phyloP scores from a whole-genome alignment of 306 rosid genomes.

The Delonix regia region DNA sequence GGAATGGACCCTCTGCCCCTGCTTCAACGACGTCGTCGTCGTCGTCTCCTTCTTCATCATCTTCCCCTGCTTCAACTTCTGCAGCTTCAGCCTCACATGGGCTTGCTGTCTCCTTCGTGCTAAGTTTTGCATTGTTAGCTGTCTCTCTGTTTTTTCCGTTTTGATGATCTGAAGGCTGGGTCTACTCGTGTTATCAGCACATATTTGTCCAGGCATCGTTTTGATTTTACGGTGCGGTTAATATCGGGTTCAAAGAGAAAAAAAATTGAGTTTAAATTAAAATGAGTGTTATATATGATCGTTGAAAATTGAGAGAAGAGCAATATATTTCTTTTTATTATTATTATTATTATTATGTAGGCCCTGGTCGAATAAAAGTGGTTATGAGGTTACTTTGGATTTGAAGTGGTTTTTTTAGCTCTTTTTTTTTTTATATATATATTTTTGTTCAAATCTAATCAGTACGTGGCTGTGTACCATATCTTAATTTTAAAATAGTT shows the following conservation, averaged over 20 bases:
- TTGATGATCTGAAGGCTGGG: constrained; percentile 30
- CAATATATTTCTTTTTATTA: neutral
- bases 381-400: neutral
- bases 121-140: constrained; percentile 36
- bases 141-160: constrained; percentile 21
- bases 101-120: constrained; percentile 23
- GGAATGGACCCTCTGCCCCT: constrained; percentile 47
- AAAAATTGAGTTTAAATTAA: neutral
- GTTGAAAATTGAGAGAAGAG: neutral
- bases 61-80: constrained; percentile 43
- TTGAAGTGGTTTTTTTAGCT: neutral
- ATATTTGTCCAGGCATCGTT: too few relatives aligned
- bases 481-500: neutral
- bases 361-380: neutral
- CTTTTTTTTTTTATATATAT: too few relatives aligned
- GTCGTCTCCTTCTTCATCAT: neutral
- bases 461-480: neutral
- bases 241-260: neutral
- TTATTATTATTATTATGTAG: neutral
- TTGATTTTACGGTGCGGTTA: too few relatives aligned
- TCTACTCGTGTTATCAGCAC: too few relatives aligned
- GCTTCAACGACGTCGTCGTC: constrained; percentile 37
- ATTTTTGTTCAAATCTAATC: too few relatives aligned
- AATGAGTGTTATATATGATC: neutral
- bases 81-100: constrained; percentile 40